Evolutionary conservation across 176 grass and related monocot genomes (phyloP).

Genomic region (sorghum (Sorghum bicolor)): DNA sequence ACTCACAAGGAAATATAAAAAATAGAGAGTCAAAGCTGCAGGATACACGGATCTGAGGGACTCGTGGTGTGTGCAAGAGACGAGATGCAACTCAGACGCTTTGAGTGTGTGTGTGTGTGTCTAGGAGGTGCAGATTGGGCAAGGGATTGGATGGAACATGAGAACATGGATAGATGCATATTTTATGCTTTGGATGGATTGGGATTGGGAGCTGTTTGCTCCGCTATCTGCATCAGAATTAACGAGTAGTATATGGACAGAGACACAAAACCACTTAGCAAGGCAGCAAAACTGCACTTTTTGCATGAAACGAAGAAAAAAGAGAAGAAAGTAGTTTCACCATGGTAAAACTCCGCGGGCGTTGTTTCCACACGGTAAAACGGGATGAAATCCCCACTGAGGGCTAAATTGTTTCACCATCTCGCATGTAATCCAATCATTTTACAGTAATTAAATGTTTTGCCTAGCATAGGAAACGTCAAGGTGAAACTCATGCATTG

Average conservation of each 20-base stretch:
- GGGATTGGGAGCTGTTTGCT: conserved; percentile 11
- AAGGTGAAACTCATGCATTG: too few relatives aligned
- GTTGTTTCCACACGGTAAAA: too few relatives aligned
- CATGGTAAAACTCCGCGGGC: too few relatives aligned
- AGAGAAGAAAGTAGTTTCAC: too few relatives aligned
- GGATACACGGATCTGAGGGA: conserved; percentile 25
- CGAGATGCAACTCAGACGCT: neutral
- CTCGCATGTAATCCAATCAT: too few relatives aligned
- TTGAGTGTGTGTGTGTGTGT: conserved; percentile 25
- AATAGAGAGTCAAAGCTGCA: conserved; percentile 4
- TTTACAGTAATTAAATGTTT: too few relatives aligned
- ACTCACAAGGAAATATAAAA: neutral
- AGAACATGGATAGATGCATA: neutral
- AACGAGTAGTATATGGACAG: neutral
- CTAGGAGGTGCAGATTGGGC: conserved; percentile 1
- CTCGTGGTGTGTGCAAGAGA: conserved; percentile 4
- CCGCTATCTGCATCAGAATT: neutral
- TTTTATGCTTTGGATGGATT: conserved; percentile 25
- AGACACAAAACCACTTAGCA: neutral
- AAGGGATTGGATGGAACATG: neutral
- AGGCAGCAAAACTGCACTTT: neutral
- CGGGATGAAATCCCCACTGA: too few relatives aligned
- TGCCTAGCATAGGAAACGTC: too few relatives aligned
- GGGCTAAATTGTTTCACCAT: too few relatives aligned
- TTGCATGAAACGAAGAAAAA: too few relatives aligned